A percentile compares a stretch with the other conserved stretches of the same genome.
Conservation (phyloP, 176 grass and related monocot genomes). For the barley (Hordeum vulgare) region MorexV3_pseudomolecules_assembly NC_058524.1:243239668-243240167, state of each 20-base stretch:
- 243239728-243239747: slow-evolving; percentile 84
- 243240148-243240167: too few relatives aligned
- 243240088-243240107: background rate
- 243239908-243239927: background rate
- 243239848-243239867: background rate
- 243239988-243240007: background rate
- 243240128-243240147: background rate
- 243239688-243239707: slow-evolving; percentile 99
- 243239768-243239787: background rate
- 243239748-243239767: slow-evolving; percentile 80
- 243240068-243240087: background rate
- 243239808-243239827: slow-evolving; percentile 22
- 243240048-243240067: background rate
- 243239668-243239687: slow-evolving; percentile 66
- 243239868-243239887: slow-evolving; percentile 21
- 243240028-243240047: background rate
- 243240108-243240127: background rate
- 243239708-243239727: slow-evolving; percentile 95
- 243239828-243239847: slow-evolving; percentile 59
- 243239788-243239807: background rate
- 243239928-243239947: background rate
- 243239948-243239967: slow-evolving; percentile 6
- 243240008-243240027: background rate
- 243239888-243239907: background rate
- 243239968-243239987: background rate